Evolutionary conservation across 129 eudicot genomes (phyloP), one percentile per base, ranked within the genome.

Genomic region (Lactuca saligna): DNA sequence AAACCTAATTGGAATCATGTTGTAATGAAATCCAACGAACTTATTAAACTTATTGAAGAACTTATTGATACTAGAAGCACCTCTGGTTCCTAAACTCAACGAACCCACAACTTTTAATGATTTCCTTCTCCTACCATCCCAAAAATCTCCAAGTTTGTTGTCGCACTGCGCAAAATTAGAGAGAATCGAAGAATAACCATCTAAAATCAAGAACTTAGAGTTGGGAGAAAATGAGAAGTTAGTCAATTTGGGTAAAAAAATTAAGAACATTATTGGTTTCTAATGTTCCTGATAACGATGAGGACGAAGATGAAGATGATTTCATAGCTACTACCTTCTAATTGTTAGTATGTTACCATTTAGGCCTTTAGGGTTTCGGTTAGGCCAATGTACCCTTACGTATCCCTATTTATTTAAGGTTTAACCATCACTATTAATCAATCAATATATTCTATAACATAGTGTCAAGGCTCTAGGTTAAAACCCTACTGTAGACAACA

Each of bases 1-100:
- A 44, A 92, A 92, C 64, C 88, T 89, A 60, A 88, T 78, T 54
- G 91, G 90, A 34, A 81, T 69, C 65, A 68, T 84, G 61, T 88
- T 95, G 54, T 95, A 88, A 12, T 92, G 94, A 75, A 88, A 83
- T 75, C 86, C 80, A 76, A 91, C 13, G 59, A 74, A 74, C 71
- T 68, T 84, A 75, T 88, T 88, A 61, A 92, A 92, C 70, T 88
- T 91, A 70, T 61, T 72, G 11, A 84, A 67, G 14, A 76, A 61
- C 56, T 61, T 79, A 38, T 70, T 17, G 55, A 84, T 54, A 33
- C 78, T 74, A 11, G 80, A 86, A 66, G 84, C 76, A 69, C 84
- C 72, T 71, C 63, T 72, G 80, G 56, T 71, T 15, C 79, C 85
- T 68, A 80, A 66, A 81, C 88, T 75, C 85, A 89, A 71, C 3